Conservation (phyloP, 2,329 filamentous ascomycete species). For the Stagonosporopsis rhizophila region DNA sequence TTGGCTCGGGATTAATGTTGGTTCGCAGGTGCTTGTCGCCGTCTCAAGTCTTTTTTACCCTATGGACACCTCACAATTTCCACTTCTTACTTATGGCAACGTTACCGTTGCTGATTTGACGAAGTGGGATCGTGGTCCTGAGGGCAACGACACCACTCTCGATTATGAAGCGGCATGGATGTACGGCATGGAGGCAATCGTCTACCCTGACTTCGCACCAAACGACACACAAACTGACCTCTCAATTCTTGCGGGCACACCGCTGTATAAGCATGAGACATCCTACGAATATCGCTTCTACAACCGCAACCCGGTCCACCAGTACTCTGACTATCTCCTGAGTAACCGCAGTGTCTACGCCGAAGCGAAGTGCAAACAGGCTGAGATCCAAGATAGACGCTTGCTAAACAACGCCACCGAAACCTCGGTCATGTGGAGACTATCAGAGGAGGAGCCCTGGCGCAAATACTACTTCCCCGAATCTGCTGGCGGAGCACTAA, state of each 20-base stretch:
- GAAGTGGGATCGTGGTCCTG: conserved; percentile 21
- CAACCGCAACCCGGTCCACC: conserved; percentile 41
- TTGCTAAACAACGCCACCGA: background rate
- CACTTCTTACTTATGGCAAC: conserved; percentile 37
- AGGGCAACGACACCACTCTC: conserved; percentile 13
- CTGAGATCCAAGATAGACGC: conserved; percentile 20
- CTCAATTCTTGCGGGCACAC: conserved; percentile 32
- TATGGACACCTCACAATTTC: conserved; percentile 37
- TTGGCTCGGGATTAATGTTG: conserved; percentile 45
- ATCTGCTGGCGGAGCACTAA: conserved; percentile 27
- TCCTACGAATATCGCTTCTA: conserved; percentile 42
- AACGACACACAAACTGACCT: conserved; percentile 28
- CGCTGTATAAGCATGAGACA: conserved; percentile 32
- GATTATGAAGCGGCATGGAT: conserved; percentile 35
- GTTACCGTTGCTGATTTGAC: conserved; percentile 38
- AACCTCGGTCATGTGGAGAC: conserved; percentile 14
- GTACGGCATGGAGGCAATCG: conserved; percentile 39
- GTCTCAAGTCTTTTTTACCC: conserved; percentile 46
- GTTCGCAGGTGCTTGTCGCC: conserved; percentile 45
- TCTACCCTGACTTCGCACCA: conserved; percentile 29
- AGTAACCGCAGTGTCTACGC: conserved; percentile 33
- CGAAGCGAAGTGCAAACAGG: conserved; percentile 30
- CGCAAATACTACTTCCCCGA: conserved; percentile 23
- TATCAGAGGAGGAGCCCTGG: conserved; percentile 21
- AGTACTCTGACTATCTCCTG: conserved; percentile 38